phyloP scores from a whole-genome alignment of 2,329 filamentous ascomycete genomes.

The Corinectria fuckeliana region DNA sequence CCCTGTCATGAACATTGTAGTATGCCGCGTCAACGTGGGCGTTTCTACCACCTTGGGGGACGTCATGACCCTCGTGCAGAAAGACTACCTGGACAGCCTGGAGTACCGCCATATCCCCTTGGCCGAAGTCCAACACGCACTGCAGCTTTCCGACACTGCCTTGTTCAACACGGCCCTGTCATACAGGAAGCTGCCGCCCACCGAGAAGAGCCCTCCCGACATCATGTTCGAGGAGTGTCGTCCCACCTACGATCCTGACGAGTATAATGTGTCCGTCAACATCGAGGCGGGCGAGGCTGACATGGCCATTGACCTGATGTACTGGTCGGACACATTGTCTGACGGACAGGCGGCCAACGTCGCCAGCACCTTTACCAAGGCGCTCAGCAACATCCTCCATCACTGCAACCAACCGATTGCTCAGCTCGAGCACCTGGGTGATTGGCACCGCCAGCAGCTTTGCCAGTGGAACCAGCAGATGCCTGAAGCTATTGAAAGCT shows the following conservation, averaged over 20 bases:
- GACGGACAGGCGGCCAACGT: conserved; percentile 27
- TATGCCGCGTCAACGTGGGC: conserved; percentile 52
- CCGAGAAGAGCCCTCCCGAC: conserved; percentile 7
- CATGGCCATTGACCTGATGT: conserved; percentile 34
- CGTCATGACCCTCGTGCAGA: conserved; percentile 18
- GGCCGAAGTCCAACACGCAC: conserved; percentile 30
- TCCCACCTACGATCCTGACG: conserved; percentile 32
- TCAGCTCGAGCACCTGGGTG: conserved; percentile 20
- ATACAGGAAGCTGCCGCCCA: conserved; percentile 30
- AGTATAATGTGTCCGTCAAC: conserved; percentile 32
- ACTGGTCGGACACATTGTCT: conserved; percentile 31
- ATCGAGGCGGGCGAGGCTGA: conserved; percentile 25
- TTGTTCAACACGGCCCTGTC: conserved; percentile 37
- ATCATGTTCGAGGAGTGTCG: conserved; percentile 31
- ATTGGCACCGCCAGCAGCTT: conserved; percentile 1
- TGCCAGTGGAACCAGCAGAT: conserved; percentile 19
- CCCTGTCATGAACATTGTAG: conserved; percentile 63
- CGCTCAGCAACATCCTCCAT: conserved; percentile 29
- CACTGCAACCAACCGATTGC: conserved; percentile 7
- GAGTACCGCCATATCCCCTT: conserved; percentile 21
- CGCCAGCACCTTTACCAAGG: conserved; percentile 21
- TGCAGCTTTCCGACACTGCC: conserved; percentile 27
- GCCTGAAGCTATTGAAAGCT: conserved; percentile 13
- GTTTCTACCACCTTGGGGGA: background rate
- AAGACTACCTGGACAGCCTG: conserved; percentile 22